These are phyloP conservation scores for Kitagawia praeruptora DNA, from an alignment of 129 eudicot genomes.

Conservation along the genomic window DNA sequence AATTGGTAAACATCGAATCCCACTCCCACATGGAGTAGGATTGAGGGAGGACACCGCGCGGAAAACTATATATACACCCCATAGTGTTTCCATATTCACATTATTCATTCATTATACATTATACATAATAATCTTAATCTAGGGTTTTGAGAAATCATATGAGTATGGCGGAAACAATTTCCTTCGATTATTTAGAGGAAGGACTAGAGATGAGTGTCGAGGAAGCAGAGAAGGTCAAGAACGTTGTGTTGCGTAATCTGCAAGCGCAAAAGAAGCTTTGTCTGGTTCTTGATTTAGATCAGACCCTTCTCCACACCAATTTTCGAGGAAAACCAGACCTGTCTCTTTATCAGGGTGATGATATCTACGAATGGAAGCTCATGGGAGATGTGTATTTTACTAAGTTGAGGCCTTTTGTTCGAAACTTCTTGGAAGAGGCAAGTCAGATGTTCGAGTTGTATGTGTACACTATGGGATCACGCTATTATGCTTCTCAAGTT, in stretches of 20 bases:
- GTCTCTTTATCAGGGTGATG: not conserved
- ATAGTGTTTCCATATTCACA: too few species aligned
- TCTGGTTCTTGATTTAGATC: not conserved
- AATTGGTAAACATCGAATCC: too few species aligned
- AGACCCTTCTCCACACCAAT: not conserved
- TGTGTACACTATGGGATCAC: not conserved
- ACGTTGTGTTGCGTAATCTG: not conserved
- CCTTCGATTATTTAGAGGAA: not conserved
- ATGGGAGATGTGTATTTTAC: not conserved
- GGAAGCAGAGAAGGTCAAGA: not conserved
- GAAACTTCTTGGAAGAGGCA: not conserved
- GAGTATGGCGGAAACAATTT: not conserved
- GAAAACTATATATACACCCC: too few species aligned
- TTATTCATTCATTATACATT: too few species aligned
- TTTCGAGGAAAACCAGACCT: too few species aligned
- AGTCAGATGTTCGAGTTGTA: not conserved
- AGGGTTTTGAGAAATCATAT: too few species aligned
- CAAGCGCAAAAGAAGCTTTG: not conserved
- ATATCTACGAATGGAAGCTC: not conserved
- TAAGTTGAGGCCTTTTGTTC: not conserved
- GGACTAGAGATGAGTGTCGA: not conserved
- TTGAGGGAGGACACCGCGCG: too few species aligned
- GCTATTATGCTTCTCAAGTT: not conserved
- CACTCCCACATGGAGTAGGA: too few species aligned
- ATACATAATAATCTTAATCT: too few species aligned